phyloP scores from a whole-genome alignment of 768 basidiomycete genomes.

The Amanita molliuscula region DNA sequence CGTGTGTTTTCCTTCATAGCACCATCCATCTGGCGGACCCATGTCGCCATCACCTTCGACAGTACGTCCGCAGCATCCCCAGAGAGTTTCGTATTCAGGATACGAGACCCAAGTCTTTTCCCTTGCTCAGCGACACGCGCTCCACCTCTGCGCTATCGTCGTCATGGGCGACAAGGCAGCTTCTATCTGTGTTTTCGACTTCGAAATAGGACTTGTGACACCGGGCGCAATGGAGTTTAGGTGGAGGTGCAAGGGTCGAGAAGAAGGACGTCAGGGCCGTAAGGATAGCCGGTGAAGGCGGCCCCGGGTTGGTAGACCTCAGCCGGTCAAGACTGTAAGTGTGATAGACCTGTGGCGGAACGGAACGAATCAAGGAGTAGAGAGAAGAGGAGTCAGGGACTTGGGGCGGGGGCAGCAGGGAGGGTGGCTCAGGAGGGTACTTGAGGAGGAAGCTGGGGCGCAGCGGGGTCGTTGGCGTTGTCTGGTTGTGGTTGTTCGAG shows the following conservation, averaged over 20 bases:
- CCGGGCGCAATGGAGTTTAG: conserved; percentile 60
- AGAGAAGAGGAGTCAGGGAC: conserved; percentile 32
- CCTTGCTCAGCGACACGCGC: conserved; percentile 25
- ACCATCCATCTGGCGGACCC: conserved; percentile 82
- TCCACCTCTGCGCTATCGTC: conserved; percentile 75
- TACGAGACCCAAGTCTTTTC: conserved; percentile 13
- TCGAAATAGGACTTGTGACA: conserved; percentile 66
- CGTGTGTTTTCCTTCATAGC: conserved; percentile 76
- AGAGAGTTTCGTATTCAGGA: conserved; percentile 44
- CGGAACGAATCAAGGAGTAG: conserved; percentile 39
- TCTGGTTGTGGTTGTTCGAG: conserved; percentile 2
- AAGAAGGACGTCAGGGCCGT: conserved; percentile 49
- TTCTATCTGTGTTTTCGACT: conserved; percentile 62
- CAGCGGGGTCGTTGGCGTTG: neutral
- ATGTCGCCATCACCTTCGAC: conserved; percentile 72
- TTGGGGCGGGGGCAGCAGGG: conserved; percentile 12
- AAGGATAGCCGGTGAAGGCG: conserved; percentile 22
- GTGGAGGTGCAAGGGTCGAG: conserved; percentile 51
- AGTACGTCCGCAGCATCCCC: conserved; percentile 64
- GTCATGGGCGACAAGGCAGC: conserved; percentile 65
- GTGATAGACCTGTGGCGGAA: conserved; percentile 62
- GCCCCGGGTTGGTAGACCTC: conserved; percentile 26
- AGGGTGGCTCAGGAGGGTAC: neutral
- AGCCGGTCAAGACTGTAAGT: conserved; percentile 48
- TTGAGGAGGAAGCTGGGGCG: neutral